A percentile compares a stretch with the other conserved stretches of the same genome.
These are phyloP conservation scores for Metschnikowia peoriensis DNA, from an alignment of 805 yeast species.

Conservation along the genomic window DNA sequence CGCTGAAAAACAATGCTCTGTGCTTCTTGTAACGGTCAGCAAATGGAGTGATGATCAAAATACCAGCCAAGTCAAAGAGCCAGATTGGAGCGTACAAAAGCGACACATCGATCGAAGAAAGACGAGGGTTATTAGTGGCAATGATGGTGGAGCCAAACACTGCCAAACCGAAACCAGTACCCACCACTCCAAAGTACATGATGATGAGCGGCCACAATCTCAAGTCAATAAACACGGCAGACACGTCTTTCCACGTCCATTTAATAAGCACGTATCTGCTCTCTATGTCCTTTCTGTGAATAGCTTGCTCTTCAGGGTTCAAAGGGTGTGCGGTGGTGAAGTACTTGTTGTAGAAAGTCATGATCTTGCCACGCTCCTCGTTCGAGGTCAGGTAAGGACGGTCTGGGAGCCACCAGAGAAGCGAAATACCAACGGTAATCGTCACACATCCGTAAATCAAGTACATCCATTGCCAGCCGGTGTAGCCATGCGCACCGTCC, in stretches of 20 bases:
- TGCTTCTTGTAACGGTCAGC: slow-evolving; percentile 64
- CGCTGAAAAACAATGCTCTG: slow-evolving; percentile 62
- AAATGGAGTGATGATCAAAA: slow-evolving; percentile 71
- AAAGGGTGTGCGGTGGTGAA: slow-evolving; percentile 48
- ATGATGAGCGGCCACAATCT: slow-evolving; percentile 77
- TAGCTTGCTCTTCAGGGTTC: slow-evolving; percentile 45
- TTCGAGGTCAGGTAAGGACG: slow-evolving; percentile 45
- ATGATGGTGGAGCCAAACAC: slow-evolving; percentile 83
- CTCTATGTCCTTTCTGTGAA: slow-evolving; percentile 63
- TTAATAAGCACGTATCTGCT: slow-evolving; percentile 42
- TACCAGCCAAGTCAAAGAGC: slow-evolving; percentile 80
- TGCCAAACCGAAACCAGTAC: slow-evolving; percentile 84
- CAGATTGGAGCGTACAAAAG: slow-evolving; percentile 86
- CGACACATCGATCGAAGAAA: slow-evolving; percentile 67
- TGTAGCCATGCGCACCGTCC: slow-evolving; percentile 65
- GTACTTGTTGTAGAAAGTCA: slow-evolving; percentile 22
- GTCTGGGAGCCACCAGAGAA: slow-evolving; percentile 86
- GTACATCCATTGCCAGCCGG: slow-evolving; percentile 89
- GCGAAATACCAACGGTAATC: slow-evolving; percentile 55
- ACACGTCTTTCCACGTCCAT: slow-evolving; percentile 64
- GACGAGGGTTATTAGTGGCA: slow-evolving; percentile 56
- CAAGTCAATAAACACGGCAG: slow-evolving; percentile 53
- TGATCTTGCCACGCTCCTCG: slow-evolving; percentile 16
- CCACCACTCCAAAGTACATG: slow-evolving; percentile 93
- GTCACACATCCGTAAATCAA: slow-evolving; percentile 74